Base-by-base conservation (phyloP, 1,284 basidiomycete species). In the Stereum hirsutum region DNA sequence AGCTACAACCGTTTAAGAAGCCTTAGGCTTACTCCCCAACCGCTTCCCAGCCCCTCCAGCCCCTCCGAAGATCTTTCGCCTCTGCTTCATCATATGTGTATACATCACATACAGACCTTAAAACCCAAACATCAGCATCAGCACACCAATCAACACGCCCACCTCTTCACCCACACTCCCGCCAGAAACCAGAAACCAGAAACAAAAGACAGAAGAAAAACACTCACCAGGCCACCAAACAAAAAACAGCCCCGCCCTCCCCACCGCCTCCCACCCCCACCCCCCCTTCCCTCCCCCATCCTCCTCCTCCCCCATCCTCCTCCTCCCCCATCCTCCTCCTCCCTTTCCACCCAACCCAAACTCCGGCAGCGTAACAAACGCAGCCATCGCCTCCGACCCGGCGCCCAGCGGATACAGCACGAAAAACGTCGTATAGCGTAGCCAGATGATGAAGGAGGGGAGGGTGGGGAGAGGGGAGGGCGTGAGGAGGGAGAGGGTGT, bases 331-430 rank as follows among this genome's bases (percentile, higher is more conserved):
- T n/a, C 60, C 60, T 78, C 76, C 81, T 5, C 39, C 30, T 50
- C 52, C 17, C 54, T 52, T 23, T 15, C 40, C 44, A n/a, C n/a
- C n/a, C n/a, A n/a, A n/a, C n/a, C n/a, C n/a, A n/a, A n/a, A n/a
- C 4, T 44, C 27, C 17, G 59, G 87, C 25, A 97, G 73, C 7
- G 89, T 89, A 1, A 81, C 74, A 57, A 81, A 82, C 55, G 84
- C 87, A 47, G 95, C 73, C 58, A 87, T 78, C 0, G 92, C 92
- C 65, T 99, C 95, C 33, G 89, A 92, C 6, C 75, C 75, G 1
- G 95, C 95, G 39, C 95, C 95, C 36, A 94, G 64, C 3, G 90
- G 92, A 67, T 99, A 99, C 23, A 98, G 78, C 38, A 93, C 54
- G 62, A 88, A 93, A 68, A 98, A 99, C 5, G 89, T 78, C 23